Evolutionary conservation across 2,329 filamentous ascomycete species (phyloP), one percentile per base, ranked within the genome.

Genomic region (Aspergillus arachidicola): DNA sequence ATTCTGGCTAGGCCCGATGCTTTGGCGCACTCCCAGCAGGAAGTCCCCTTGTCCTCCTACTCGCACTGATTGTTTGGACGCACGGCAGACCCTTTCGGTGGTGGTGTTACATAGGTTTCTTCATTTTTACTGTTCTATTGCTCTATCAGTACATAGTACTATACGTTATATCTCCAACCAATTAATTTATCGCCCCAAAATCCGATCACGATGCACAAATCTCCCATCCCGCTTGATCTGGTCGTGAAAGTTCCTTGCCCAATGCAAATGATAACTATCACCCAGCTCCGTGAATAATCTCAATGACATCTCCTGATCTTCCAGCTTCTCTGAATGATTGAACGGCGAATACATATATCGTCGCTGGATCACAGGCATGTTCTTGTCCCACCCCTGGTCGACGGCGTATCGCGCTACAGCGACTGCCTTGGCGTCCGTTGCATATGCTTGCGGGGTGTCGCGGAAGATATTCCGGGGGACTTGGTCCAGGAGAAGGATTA

Each of bases 401-500:
- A 78, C 72, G 1, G 66, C 66, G 34, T 64, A 61, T 6, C 69
- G 65, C 4, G 73, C 73, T 12, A 77, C 65, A 1, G 65, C 61
- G 1, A 72, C 45, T 4, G 73, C 75, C 57, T 73, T 66, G 4
- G 66, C 32, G 60, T 78, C 78, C 19, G 73, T 73, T 9, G 70
- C 71, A 61, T 73, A 78, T 21, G 75, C 71, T 11, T 71, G 63
- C 6, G 70, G 65, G 1, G 72, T 73, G 11, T 71, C 71, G 14
- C 77, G 72, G 62, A 74, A 78, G 53, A 79, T 68, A 51, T 79
- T 79, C 5, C 77, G 72, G 11, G 77, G 73, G 53, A 79, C 76
- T 64, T 79, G 76, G 64, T 79, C 76, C 7, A 79, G 72, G 1
- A 79, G 72, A n/a, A 80, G 66, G 43, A 79, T 72, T 14, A 78